Base-by-base conservation (phyloP, 331 rosid species). In the Acacia pycnantha region DNA sequence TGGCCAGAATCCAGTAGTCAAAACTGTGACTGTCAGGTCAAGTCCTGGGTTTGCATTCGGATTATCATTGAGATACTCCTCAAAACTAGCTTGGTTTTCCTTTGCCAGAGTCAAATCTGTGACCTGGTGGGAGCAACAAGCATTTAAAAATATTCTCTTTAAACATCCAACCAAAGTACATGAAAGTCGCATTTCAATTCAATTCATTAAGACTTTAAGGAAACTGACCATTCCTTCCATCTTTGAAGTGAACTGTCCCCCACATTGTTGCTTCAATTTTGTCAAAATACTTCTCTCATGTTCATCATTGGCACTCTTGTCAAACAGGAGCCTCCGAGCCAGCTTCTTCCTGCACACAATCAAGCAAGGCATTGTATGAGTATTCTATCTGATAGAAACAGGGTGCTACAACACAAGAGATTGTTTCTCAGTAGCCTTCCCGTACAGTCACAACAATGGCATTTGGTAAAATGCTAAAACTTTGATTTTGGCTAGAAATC, bases 1-100 rank as follows among this genome's bases (percentile, higher is more conserved):
- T 77, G 98, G 98, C 98, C 98, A 95, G 86, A 93, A 95, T 68
- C 98, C 98, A 47, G 98, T 91, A 44, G 98, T 95, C 90, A 95
- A 85, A 79, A 95, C 97, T 26, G 98, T 95, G 72, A 95, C 98
- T 0, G 98, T 91, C 88, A 95, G 88, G 86, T 93, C 98, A 69
- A 93, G 88, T 56, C 98, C 98, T 6, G 98, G 94, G 84, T 88
- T 89, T 77, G 92, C 91, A 62, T 87, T 87, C 6, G 91, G 74
- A 86, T 83, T 93, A 80, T 82, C 90, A 82, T 69, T 90, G 70
- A 95, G 86, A 80, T 95, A 95, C 82, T 95, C 98, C 85, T 95
- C 98, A 77, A 95, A 95, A 88, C 87, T 93, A 76, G 92, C 86
- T 74, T 93, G 98, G 40, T 93, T 95, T 84, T 95, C 98, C 88